Conservation (phyloP, 2,329 filamentous ascomycete genomes). For the Fusarium hostae region DNA sequence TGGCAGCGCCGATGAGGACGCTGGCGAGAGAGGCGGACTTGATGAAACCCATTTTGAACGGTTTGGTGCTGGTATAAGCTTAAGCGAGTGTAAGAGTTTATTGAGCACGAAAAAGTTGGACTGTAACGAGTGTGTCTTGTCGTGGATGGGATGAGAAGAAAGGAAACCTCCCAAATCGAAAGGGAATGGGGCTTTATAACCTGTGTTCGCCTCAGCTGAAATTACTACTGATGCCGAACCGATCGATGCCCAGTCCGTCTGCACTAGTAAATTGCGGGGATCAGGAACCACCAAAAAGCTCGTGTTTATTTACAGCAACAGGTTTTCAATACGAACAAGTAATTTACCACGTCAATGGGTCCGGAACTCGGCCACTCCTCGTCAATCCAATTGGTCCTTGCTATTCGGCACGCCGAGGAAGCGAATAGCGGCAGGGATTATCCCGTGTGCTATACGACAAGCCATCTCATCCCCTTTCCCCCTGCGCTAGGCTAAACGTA, state of each 20-base stretch:
- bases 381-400: neutral
- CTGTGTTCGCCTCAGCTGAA: neutral
- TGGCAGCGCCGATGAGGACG: conserved; percentile 29
- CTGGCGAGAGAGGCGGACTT: conserved; percentile 32
- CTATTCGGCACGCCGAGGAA: neutral
- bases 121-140: conserved; percentile 16
- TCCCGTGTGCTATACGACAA: neutral
- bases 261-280: conserved; percentile 5
- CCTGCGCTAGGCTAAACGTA: neutral
- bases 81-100: conserved; percentile 4
- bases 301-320: conserved; percentile 26
- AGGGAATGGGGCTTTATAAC: conserved; percentile 3
- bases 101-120: conserved; percentile 1
- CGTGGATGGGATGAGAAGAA: conserved; percentile 18
- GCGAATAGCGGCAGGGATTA: neutral
- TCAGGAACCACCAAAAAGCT: conserved; percentile 8
- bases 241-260: conserved; percentile 8
- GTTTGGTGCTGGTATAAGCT: conserved; percentile 7
- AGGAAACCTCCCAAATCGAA: no score
- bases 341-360: conserved; percentile 15
- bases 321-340: conserved; percentile 19
- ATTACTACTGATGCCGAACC: neutral
- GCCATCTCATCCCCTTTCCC: neutral
- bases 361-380: conserved; percentile 9
- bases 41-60: conserved; percentile 37